These are phyloP conservation scores for Mytilinidion resinicola DNA, from an alignment of 495 filamentous ascomycete species.

Conservation along the genomic window DNA sequence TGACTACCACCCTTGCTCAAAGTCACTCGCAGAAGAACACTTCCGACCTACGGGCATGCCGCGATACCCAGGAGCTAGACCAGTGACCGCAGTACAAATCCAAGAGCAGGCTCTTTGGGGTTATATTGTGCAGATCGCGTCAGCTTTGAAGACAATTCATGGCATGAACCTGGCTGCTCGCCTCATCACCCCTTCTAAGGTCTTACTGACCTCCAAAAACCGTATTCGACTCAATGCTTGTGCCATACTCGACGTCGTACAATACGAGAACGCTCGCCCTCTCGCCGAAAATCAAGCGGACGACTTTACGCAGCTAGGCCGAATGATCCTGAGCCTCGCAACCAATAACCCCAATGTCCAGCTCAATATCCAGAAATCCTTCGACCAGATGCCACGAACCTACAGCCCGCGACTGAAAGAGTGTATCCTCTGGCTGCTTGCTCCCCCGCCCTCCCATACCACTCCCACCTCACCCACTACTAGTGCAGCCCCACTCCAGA, in stretches of 20 bases:
- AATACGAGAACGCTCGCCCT: conserved; percentile 60
- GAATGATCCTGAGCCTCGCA: conserved; percentile 71
- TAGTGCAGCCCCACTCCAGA: conserved; percentile 34
- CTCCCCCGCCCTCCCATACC: conserved; percentile 26
- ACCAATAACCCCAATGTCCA: conserved; percentile 53
- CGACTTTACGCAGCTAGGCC: conserved; percentile 81
- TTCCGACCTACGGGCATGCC: conserved; percentile 47
- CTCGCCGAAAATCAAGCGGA: conserved; percentile 74
- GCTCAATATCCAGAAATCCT: conserved; percentile 52
- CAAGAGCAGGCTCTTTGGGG: conserved; percentile 80
- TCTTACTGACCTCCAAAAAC: conserved; percentile 74
- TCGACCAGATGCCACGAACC: conserved; percentile 64
- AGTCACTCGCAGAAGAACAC: conserved; percentile 81
- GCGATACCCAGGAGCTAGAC: conserved; percentile 45
- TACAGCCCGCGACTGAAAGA: conserved; percentile 71
- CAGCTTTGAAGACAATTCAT: conserved; percentile 81
- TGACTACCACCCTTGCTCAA: conserved; percentile 85
- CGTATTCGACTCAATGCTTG: conserved; percentile 87
- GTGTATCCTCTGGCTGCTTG: conserved; percentile 69
- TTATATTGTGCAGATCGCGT: conserved; percentile 89
- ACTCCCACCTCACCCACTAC: conserved; percentile 33
- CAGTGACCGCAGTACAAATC: conserved; percentile 44
- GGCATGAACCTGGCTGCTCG: conserved; percentile 71
- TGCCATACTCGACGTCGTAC: conserved; percentile 77
- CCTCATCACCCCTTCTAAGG: conserved; percentile 75